Evolutionary conservation across 2,329 filamentous ascomycete species (phyloP).

Genomic region (Colletotrichum truncatum): DNA sequence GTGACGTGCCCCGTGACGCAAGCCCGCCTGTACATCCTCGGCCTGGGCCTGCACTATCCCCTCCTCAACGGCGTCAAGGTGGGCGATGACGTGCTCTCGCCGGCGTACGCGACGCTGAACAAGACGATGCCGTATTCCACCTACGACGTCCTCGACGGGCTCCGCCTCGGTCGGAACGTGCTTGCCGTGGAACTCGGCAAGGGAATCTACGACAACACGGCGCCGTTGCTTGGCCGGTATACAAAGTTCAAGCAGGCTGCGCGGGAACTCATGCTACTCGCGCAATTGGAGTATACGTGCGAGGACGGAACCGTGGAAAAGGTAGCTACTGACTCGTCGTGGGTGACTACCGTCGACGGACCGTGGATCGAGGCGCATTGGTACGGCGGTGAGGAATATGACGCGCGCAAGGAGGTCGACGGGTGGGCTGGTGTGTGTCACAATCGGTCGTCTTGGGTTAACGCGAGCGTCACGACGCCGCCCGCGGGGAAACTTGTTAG

Average conservation of each 20-base stretch:
- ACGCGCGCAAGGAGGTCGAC: constrained; percentile 12
- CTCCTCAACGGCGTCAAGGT: constrained; percentile 13
- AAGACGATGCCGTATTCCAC: constrained; percentile 28
- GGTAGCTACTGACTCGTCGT: constrained; percentile 1
- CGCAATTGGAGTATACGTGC: constrained; percentile 30
- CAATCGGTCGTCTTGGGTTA: constrained; percentile 8
- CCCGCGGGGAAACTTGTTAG: constrained; percentile 14
- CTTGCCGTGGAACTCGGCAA: constrained; percentile 25
- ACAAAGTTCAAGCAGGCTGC: constrained; percentile 20
- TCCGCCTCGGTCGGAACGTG: constrained; percentile 19
- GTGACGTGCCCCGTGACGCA: neutral
- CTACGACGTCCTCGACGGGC: constrained; percentile 12
- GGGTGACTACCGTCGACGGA: constrained; percentile 20
- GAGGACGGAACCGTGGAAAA: neutral
- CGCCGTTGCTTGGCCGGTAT: constrained; percentile 22
- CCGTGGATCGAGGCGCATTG: constrained; percentile 22
- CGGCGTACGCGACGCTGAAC: neutral
- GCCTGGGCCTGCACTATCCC: constrained; percentile 20
- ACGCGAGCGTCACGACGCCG: neutral
- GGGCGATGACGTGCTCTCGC: constrained; percentile 8
- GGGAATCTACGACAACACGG: constrained; percentile 21
- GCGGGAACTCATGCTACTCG: constrained; percentile 19
- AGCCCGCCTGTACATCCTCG: constrained; percentile 22
- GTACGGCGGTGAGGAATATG: constrained; percentile 29
- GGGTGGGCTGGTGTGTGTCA: constrained; percentile 2